phyloP scores from a whole-genome alignment of 495 filamentous ascomycete species.

The Aspergillus ellipticus region DNA sequence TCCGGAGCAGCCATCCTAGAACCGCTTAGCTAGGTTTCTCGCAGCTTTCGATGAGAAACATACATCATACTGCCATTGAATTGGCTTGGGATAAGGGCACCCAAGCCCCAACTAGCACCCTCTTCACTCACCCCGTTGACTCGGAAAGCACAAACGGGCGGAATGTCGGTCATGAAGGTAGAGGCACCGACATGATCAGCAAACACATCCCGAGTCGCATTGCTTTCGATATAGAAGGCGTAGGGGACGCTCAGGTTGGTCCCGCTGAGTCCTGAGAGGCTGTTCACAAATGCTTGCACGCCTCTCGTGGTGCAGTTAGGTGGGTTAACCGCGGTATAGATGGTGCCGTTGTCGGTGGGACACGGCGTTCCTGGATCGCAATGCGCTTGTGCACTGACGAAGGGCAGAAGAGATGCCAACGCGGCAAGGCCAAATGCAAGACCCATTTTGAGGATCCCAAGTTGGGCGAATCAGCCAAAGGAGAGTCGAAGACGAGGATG shows the following conservation, averaged over 20 bases:
- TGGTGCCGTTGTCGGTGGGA: background rate
- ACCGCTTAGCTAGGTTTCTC: background rate
- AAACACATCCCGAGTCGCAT: background rate
- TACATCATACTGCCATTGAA: background rate
- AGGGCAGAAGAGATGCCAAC: background rate
- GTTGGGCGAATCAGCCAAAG: no score
- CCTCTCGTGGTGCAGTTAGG: background rate
- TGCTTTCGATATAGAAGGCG: background rate
- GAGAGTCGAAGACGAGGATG: no score
- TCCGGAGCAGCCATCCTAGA: background rate
- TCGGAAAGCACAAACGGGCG: background rate
- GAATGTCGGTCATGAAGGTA: background rate
- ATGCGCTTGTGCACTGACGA: background rate
- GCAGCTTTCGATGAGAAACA: background rate
- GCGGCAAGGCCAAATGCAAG: background rate
- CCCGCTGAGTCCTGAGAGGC: background rate
- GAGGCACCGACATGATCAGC: background rate
- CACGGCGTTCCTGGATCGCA: background rate
- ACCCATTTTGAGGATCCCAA: background rate
- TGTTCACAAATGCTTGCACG: background rate
- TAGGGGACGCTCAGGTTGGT: background rate
- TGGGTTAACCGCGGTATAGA: background rate
- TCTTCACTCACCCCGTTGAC: background rate
- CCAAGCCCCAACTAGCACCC: background rate
- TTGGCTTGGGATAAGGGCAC: background rate